Evolutionary conservation across 2,329 filamentous ascomycete genomes (phyloP), one percentile per base, ranked within the genome.

Genomic region (Penicillium sp.): DNA sequence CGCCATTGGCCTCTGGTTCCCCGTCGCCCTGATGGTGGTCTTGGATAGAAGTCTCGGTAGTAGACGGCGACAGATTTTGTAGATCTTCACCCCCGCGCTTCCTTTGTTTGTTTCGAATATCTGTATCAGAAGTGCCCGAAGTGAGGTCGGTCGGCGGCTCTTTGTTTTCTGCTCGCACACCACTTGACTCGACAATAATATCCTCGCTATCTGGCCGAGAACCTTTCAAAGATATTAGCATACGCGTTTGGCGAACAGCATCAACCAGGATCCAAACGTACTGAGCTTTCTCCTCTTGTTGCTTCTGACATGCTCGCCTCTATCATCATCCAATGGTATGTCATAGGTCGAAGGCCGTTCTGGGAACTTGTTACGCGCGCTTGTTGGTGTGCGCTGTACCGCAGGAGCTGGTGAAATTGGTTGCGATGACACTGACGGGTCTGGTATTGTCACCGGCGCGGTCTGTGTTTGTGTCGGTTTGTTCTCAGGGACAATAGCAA

Each of bases 291-390:
- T 66, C 47, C 69, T 59, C 57, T 73, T 73, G 27, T 56, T 67
- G 52, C 65, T 70, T 39, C 64, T 66, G 10, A 53, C 58, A 34
- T 63, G 59, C 24, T 67, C 63, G 13, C 60, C 49, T 21, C 59
- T 56, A 29, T 70, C 67, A 27, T 70, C 67, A 21, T 75, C 70
- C 4, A 60, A 59, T 1, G 70, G 69, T 50, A 73, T 66, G 46
- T 75, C 72, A 48, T 72, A 75, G 32, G 68, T 63, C 14, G 72
- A 73, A 14, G 66, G 67, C 34, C 70, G 65, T 22, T 59, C 59
- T 14, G 69, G 65, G 9, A 64, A 59, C n/a, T 53, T 44, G 57
- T 70, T 72, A 48, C 68, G 69, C 59, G 69, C 66, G 45, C 66
- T 71, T 46, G 65, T 62, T 10, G 69, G 67, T n/a, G 66, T 68